Conservation (phyloP, 2,329 filamentous ascomycete genomes). For the Alternaria rosae region DNA sequence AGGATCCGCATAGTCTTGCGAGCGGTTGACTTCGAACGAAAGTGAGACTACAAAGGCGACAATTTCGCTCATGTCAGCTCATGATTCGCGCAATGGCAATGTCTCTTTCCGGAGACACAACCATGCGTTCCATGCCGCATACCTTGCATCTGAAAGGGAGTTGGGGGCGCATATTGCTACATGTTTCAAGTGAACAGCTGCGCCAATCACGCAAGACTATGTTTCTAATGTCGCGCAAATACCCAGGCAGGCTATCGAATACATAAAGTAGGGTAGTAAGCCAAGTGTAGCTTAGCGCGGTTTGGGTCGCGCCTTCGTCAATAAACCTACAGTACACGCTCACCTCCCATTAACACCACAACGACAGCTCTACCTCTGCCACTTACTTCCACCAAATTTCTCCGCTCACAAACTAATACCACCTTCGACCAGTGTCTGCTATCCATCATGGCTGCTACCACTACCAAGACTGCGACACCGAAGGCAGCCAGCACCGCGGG, state of each 20-base stretch:
- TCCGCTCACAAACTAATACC: not conserved
- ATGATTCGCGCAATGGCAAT: not conserved
- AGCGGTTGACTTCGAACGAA: not conserved
- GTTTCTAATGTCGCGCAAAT: conserved; percentile 8
- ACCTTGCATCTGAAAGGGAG: conserved; percentile 8
- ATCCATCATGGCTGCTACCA: conserved; percentile 36
- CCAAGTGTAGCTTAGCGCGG: conserved; percentile 12
- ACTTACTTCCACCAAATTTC: not conserved
- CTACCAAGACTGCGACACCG: conserved; percentile 34
- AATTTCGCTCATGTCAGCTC: not conserved
- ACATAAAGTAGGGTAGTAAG: conserved; percentile 11
- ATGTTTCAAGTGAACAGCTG: conserved; percentile 17
- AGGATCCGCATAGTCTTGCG: not conserved
- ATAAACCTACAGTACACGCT: conserved; percentile 24
- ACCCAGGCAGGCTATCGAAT: conserved; percentile 11
- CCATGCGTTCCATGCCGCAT: conserved; percentile 3
- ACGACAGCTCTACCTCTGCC: conserved; percentile 7
- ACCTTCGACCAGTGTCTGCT: not conserved
- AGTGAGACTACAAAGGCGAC: not conserved
- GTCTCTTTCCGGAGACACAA: not conserved
- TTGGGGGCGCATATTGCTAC: conserved; percentile 14
- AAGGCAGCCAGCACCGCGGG: conserved; percentile 33
- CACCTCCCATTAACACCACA: conserved; percentile 5
- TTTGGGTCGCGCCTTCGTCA: conserved; percentile 17
- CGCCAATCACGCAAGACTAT: conserved; percentile 17